Evolutionary conservation across 371 early-diverging fungal genomes (phyloP).

Genomic region (Apophysomyces elegans): DNA sequence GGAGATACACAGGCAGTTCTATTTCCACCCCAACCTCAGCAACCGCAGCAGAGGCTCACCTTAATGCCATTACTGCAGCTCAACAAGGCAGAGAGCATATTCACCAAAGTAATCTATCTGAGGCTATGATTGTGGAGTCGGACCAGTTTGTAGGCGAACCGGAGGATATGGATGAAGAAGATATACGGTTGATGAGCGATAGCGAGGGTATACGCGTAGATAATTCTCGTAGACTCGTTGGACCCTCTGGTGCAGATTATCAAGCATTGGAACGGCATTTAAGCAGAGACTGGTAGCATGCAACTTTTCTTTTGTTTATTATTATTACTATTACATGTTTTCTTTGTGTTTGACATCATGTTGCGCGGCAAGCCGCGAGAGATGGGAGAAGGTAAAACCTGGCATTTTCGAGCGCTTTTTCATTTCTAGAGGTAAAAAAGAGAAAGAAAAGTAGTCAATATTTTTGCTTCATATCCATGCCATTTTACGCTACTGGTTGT

Average conservation of each 20-base stretch:
- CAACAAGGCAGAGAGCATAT: constrained; percentile 33
- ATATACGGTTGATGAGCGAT: constrained; percentile 13
- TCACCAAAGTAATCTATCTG: constrained; percentile 1
- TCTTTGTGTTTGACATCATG: no score
- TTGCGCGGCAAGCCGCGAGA: no score
- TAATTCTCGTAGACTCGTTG: constrained; percentile 18
- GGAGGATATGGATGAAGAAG: constrained; percentile 29
- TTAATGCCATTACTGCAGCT: constrained; percentile 38
- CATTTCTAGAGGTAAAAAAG: no score
- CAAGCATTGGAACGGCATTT: constrained; percentile 22
- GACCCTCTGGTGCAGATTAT: constrained; percentile 15
- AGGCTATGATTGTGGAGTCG: constrained; percentile 20
- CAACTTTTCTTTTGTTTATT: background rate
- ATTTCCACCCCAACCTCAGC: constrained; percentile 46
- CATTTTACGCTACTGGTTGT: no score
- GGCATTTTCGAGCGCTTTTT: no score
- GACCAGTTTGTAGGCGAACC: constrained; percentile 31
- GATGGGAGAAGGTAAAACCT: no score
- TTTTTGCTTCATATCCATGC: no score
- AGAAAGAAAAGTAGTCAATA: no score
- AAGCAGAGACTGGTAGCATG: constrained; percentile 21
- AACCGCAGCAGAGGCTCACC: constrained; percentile 36
- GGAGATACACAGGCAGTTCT: constrained; percentile 48
- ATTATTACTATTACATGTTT: no score
- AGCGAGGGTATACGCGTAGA: constrained; percentile 20